phyloP scores from a whole-genome alignment of 2,329 filamentous ascomycete genomes.

The Aspergillus alliaceus region DNA sequence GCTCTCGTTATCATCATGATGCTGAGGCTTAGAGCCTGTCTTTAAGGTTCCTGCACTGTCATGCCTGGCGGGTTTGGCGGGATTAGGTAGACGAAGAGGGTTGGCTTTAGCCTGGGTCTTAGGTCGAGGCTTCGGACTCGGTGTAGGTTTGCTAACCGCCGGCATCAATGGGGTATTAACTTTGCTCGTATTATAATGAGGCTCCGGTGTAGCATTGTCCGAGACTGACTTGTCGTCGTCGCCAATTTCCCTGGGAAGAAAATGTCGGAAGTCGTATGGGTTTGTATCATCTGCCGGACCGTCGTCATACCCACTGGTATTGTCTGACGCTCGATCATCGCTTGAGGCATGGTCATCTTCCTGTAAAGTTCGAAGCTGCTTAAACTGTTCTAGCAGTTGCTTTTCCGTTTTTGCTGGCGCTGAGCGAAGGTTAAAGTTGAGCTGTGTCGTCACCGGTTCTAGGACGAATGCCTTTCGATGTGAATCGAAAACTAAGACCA shows the following conservation, averaged over 20 bases:
- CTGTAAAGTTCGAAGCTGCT: constrained; percentile 57
- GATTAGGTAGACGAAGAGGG: constrained; percentile 32
- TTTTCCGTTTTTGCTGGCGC: constrained; percentile 66
- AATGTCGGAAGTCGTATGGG: constrained; percentile 52
- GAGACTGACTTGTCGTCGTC: constrained; percentile 36
- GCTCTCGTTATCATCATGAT: constrained; percentile 14
- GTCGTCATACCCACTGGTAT: constrained; percentile 43
- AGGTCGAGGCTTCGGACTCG: constrained; percentile 26
- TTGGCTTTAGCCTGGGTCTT: constrained; percentile 36
- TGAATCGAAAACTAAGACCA: constrained; percentile 72
- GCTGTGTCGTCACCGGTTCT: constrained; percentile 76
- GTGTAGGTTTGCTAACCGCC: constrained; percentile 24
- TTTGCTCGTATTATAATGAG: constrained; percentile 31
- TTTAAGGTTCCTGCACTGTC: constrained; percentile 17
- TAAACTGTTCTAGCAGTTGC: constrained; percentile 65
- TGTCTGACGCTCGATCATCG: constrained; percentile 32
- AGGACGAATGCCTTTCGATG: constrained; percentile 74
- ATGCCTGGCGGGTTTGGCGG: constrained; percentile 20
- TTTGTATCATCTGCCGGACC: constrained; percentile 45
- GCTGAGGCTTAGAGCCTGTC: constrained; percentile 22
- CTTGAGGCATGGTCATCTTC: constrained; percentile 36
- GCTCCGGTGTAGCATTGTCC: constrained; percentile 37
- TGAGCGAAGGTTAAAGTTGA: constrained; percentile 81
- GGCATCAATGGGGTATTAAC: constrained; percentile 35
- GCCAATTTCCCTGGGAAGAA: constrained; percentile 43